phyloP scores from a whole-genome alignment of 192 early-diverging fungal species.

The Chytriomyces hyalinus region DNA sequence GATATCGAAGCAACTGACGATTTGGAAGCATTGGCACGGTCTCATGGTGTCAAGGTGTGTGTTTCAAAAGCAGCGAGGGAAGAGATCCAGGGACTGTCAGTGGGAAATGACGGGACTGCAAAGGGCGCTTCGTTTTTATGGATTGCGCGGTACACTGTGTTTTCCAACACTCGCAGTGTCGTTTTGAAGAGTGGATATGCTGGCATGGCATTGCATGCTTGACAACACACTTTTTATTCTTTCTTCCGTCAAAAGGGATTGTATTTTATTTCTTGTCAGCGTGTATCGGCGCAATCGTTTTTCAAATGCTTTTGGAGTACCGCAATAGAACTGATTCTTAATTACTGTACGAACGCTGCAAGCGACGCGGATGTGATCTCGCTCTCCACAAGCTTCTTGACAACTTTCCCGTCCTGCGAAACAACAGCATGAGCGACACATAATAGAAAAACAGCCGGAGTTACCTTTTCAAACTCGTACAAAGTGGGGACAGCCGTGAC shows the following conservation, averaged over 20 bases:
- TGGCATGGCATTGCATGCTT: background rate
- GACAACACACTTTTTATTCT: too few species aligned
- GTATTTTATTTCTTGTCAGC: background rate
- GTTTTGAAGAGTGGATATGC: constrained; percentile 17
- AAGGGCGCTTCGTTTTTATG: constrained; percentile 1
- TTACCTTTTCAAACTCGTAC: constrained; percentile 36
- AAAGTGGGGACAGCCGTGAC: constrained; percentile 30
- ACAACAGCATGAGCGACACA: background rate
- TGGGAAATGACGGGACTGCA: background rate
- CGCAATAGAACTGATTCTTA: background rate
- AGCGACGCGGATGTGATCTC: constrained; percentile 20
- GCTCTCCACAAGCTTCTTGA: constrained; percentile 27
- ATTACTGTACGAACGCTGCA: constrained; percentile 3
- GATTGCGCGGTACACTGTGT: constrained; percentile 29
- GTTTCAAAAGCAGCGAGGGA: constrained; percentile 14
- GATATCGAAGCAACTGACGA: background rate
- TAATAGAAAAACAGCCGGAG: background rate
- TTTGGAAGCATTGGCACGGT: background rate
- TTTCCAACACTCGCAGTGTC: constrained; percentile 6
- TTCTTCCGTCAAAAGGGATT: too few species aligned
- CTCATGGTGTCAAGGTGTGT: background rate
- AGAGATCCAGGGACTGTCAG: background rate
- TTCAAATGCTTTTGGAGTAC: background rate
- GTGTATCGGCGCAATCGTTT: background rate
- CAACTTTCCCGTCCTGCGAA: constrained; percentile 30